A percentile compares a stretch with the other conserved stretches of the same genome.
phyloP scores from a whole-genome alignment of 2,329 filamentous ascomycete species.

The Aspergillus bombycis region DNA sequence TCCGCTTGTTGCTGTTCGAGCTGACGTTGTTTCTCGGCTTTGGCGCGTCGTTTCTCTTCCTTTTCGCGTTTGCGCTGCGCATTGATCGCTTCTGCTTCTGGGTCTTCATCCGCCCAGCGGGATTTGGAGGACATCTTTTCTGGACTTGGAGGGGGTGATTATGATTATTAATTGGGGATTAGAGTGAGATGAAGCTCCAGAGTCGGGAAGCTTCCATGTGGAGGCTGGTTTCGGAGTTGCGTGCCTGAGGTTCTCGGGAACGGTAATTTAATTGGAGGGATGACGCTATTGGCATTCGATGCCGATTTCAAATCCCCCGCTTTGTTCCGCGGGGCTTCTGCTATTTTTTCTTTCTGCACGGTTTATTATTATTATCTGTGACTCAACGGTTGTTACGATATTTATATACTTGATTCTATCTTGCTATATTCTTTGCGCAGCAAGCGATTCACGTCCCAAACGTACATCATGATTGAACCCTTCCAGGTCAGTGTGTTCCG shows the following conservation, averaged over 20 bases:
- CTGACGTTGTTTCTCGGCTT: conserved; percentile 77
- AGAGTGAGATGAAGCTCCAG: not conserved
- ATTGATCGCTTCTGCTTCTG: conserved; percentile 71
- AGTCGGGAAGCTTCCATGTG: not conserved
- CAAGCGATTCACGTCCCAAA: not conserved
- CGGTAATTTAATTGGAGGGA: conserved; percentile 18
- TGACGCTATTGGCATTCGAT: conserved; percentile 29
- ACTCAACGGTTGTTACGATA: not conserved
- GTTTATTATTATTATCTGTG: not conserved
- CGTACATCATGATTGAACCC: conserved; percentile 46
- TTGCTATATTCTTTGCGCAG: not conserved
- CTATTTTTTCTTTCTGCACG: conserved; percentile 3
- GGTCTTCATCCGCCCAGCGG: conserved; percentile 84
- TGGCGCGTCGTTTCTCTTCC: conserved; percentile 83
- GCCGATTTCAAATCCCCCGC: conserved; percentile 34
- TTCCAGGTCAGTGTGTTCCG: conserved; percentile 45
- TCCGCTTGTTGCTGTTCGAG: conserved; percentile 53
- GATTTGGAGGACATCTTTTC: conserved; percentile 67
- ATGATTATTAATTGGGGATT: not conserved
- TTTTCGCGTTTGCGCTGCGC: conserved; percentile 77
- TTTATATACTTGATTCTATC: conserved; percentile 8
- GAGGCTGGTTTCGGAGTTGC: not conserved
- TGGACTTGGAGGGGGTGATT: not conserved
- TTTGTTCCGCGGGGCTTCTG: conserved; percentile 21
- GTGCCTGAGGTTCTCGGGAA: conserved; percentile 18